phyloP scores from a whole-genome alignment of 257 asterid species.

The Mitragyna speciosa region DNA sequence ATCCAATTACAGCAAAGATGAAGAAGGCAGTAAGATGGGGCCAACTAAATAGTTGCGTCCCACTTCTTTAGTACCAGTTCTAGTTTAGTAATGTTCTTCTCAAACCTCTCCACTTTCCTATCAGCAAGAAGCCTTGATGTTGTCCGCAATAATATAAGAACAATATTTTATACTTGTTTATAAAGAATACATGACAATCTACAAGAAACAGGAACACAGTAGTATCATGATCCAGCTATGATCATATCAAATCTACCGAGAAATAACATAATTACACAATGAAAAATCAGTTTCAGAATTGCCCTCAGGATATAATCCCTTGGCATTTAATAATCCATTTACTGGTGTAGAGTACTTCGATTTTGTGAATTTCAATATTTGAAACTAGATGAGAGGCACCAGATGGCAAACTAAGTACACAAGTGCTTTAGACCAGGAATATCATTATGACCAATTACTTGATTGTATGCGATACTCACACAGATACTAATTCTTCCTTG shows the following conservation, averaged over 20 bases:
- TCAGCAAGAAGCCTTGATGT: constrained; percentile 75
- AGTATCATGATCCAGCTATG: neutral
- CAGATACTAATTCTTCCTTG: too few relatives aligned
- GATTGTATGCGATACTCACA: too few relatives aligned
- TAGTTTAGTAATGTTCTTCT: constrained; percentile 83
- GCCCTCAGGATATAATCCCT: neutral
- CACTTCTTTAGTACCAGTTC: constrained; percentile 66
- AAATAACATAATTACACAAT: too few relatives aligned
- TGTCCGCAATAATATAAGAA: constrained; percentile 16
- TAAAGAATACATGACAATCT: neutral
- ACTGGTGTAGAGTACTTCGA: too few relatives aligned
- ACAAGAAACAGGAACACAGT: neutral
- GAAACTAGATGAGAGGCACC: too few relatives aligned
- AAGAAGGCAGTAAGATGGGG: constrained; percentile 87
- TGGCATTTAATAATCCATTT: too few relatives aligned
- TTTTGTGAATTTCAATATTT: too few relatives aligned
- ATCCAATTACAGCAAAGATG: constrained; percentile 87
- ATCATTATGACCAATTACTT: too few relatives aligned
- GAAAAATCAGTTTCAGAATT: too few relatives aligned
- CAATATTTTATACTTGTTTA: neutral
- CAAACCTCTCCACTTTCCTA: constrained; percentile 82
- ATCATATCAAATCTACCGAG: too few relatives aligned
- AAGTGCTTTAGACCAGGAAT: too few relatives aligned
- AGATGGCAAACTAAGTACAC: too few relatives aligned
- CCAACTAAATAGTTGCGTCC: constrained; percentile 77